Evolutionary conservation across 805 yeast genomes (phyloP), one percentile per base, ranked within the genome.

Genomic region (Barnettozyma siamensis): DNA sequence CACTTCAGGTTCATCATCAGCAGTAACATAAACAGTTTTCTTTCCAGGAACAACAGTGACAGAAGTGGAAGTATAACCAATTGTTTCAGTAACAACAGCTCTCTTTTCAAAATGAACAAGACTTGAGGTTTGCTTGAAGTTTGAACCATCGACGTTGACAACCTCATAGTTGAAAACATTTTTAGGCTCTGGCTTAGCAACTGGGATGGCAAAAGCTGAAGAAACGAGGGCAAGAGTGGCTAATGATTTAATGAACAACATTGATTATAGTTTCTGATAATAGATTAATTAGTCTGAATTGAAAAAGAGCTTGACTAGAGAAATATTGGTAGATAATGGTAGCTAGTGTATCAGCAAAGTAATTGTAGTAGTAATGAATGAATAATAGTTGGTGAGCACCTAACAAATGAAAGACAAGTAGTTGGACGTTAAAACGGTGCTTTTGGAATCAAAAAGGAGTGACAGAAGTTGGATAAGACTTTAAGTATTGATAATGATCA

Each of bases 121-220:
- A 24, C 53, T 46, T 19, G 51, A 48, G 28, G 60, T 54, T 33
- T 53, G 41, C 38, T 48, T 50, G 23, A 45, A 42, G 44, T 54
- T 48, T 36, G 58, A 51, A 28, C 59, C 60, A 42, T 57, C 61
- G 28, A 48, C 59, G 36, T 57, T 55, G 28, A 57, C 52, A 36
- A 55, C 55, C 16, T 51, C 50, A 38, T 55, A 55, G 19, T 44
- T 45, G 49, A 39, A 57, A 20, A 40, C 45, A 16, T 39, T 46
- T 6, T 37, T 40, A 27, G 48, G 45, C n/a, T 41, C 48, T 21
- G 57, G 50, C 3, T 17, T 26, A 20, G 57, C 53, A 10, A 45
- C 40, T 20, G 60, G 57, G 19, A 39, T 38, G 30, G 59, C 56
- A 11, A 23, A 31, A 28, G 44, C 41, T n/a, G 50, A 35, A n/a